Evolutionary conservation across 768 basidiomycete species (phyloP), one percentile per base, ranked within the genome.

Genomic region (Suillus placidus): DNA sequence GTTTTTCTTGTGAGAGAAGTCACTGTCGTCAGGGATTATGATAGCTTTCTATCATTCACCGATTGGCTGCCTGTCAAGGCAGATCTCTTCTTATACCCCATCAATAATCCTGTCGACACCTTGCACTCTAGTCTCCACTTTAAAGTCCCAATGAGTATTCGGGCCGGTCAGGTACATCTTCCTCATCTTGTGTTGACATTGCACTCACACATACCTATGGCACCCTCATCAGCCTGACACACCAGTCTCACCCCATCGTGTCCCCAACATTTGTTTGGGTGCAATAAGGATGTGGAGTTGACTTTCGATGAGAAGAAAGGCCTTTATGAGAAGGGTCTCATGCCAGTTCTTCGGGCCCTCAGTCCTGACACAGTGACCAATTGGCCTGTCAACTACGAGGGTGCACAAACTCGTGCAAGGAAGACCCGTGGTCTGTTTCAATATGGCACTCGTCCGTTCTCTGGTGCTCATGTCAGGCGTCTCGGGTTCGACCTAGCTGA

Each of bases 251-350:
- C 42, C 61, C 1, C 43, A 45, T 10, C 30, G 7, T 10, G 32
- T 62, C 2, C 61, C 61, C n/a, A 62, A 62, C 45, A 62, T 62
- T 18, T 62, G 45, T 26, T 49, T 62, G 43, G 43, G 26, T 45
- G 61, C 34, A 18, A 5, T 23, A 23, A 6, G 9, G 30, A 43
- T n/a, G 18, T 37, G 0, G 43, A 43, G n/a, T 30, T 62, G 5
- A 62, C 61, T 0, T 20, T 14, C 0, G 26, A 45, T 0, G 12
- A 62, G 32, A 35, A 47, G 40, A 9, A 13, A 5, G 61, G n/a
- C 30, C 3, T 62, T 0, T 62, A 62, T 34, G 61, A 62, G 2
- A 26, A 62, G 10, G 45, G 61, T 32, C 9, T 62, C 7, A 5
- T 43, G 26, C 60, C 60, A 3, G 43, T 40, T 0, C 34, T 62